Evolutionary conservation across 2,329 filamentous ascomycete species (phyloP), one percentile per base, ranked within the genome.

Genomic region (Chrysoporthe austroafricana): DNA sequence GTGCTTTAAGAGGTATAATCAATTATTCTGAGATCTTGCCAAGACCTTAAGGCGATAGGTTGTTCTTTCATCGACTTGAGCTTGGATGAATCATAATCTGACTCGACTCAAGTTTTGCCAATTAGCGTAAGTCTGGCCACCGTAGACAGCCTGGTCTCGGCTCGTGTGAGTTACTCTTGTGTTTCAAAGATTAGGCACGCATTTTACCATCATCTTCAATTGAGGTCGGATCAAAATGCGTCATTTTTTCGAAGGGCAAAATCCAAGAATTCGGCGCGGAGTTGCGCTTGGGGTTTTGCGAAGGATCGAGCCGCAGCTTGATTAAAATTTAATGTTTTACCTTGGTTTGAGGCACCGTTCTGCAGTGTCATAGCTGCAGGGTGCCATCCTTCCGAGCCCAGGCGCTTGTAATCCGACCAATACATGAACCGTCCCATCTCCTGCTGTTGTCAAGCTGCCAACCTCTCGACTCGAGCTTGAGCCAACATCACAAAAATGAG

Each of bases 311-410:
- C 18, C 46, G 44, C 44, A 62, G 60, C 18, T 39, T 16, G 13
- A 62, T 62, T 34, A 39, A 36, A 11, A 16, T 14, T 14, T 21
- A 16, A 62, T 5, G 60, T 62, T 62, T 62, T 48, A 62, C 46
- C 60, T 50, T 52, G 44, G 60, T 62, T 62, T 62, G 60, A 34
- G 43, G 60, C 44, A 32, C 60, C 44, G 26, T n/a, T 46, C 44
- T 11, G 18, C 32, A 39, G 60, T 62, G 32, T 62, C 60, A 62
- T 34, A 42, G 52, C 60, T 62, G 60, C 60, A 62, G 60, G 44
- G 46, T 21, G 46, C 32, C 21, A 50, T 62, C 44, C 36, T 62
- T 62, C 60, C 21, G 46, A 16, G 16, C 44, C 8, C 32, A 26
- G 50, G 43, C 46, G 60, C 44, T 62, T 62, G n/a, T 18, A 26